phyloP scores from a whole-genome alignment of 2,329 filamentous ascomycete genomes.

The Claviceps quebecensis region DNA sequence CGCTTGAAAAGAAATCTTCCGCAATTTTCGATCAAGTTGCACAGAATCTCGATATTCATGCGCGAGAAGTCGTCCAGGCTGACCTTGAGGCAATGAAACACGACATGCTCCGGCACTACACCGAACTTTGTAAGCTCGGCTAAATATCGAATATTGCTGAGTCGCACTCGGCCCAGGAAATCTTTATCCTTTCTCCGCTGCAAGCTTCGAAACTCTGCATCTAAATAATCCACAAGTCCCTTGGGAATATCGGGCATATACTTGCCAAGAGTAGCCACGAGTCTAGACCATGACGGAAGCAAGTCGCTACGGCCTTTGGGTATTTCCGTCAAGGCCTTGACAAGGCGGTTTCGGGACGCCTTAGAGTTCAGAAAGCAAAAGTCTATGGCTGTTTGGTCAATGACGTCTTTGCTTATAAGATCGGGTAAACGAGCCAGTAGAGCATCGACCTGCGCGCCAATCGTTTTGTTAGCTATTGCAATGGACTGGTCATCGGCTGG shows the following conservation, averaged over 20 bases:
- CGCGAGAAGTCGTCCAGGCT: conserved; percentile 94
- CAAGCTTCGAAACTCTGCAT: conserved; percentile 91
- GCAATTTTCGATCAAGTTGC: conserved; percentile 90
- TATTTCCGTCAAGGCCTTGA: conserved; percentile 87
- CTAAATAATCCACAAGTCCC: conserved; percentile 78
- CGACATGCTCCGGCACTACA: conserved; percentile 93
- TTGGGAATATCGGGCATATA: conserved; percentile 94
- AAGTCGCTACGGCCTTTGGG: conserved; percentile 89
- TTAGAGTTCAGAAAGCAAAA: conserved; percentile 99
- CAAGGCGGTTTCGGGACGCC: conserved; percentile 81
- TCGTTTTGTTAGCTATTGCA: conserved; percentile 94
- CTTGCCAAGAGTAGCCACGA: conserved; percentile 83
- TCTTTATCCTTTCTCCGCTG: conserved; percentile 97
- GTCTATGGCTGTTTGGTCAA: conserved; percentile 86
- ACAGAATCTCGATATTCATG: conserved; percentile 99
- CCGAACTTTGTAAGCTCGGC: conserved; percentile 97
- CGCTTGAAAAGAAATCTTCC: conserved; percentile 88
- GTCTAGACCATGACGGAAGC: conserved; percentile 77
- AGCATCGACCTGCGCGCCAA: conserved; percentile 90
- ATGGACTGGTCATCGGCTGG: conserved; percentile 71
- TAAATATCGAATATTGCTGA: conserved; percentile 92
- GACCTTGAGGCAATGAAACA: conserved; percentile 97
- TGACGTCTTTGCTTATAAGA: conserved; percentile 76
- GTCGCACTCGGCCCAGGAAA: conserved; percentile 83
- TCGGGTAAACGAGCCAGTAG: conserved; percentile 80